phyloP scores from a whole-genome alignment of 2,329 filamentous ascomycete genomes.

The Penicillium decumbens region DNA sequence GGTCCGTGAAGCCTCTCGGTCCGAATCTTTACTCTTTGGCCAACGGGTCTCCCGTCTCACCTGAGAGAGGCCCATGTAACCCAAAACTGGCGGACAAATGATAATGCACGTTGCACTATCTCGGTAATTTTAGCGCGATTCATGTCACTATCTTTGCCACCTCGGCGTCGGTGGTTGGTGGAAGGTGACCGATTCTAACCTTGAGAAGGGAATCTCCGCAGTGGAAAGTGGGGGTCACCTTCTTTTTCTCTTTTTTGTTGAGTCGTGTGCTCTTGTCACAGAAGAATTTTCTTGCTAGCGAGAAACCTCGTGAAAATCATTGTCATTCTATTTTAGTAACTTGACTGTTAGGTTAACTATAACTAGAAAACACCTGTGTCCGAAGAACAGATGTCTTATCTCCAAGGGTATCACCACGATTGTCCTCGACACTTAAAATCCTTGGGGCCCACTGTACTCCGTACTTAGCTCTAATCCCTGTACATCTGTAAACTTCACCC shows the following conservation, averaged over 20 bases:
- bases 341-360: too few relatives aligned
- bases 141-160: slow-evolving; percentile 7
- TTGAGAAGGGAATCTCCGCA: slow-evolving; percentile 1
- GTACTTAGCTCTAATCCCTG: background rate
- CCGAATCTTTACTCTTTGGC: background rate
- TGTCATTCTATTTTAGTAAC: too few relatives aligned
- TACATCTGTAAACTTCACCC: background rate
- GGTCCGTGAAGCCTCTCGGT: background rate
- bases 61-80: slow-evolving; percentile 11
- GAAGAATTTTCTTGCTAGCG: background rate
- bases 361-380: background rate
- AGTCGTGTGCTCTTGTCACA: background rate
- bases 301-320: too few relatives aligned
- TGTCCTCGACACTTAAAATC: background rate
- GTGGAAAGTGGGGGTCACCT: background rate
- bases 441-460: background rate
- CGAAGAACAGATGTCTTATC: background rate
- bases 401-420: background rate
- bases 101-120: slow-evolving; percentile 5
- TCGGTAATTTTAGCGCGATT: background rate
- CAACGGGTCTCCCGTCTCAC: slow-evolving; percentile 16
- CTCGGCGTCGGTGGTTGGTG: background rate
- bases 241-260: background rate
- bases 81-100: slow-evolving; percentile 5
- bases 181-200: background rate